phyloP scores from a whole-genome alignment of 495 filamentous ascomycete species.

The Daldinia vernicosa region DNA sequence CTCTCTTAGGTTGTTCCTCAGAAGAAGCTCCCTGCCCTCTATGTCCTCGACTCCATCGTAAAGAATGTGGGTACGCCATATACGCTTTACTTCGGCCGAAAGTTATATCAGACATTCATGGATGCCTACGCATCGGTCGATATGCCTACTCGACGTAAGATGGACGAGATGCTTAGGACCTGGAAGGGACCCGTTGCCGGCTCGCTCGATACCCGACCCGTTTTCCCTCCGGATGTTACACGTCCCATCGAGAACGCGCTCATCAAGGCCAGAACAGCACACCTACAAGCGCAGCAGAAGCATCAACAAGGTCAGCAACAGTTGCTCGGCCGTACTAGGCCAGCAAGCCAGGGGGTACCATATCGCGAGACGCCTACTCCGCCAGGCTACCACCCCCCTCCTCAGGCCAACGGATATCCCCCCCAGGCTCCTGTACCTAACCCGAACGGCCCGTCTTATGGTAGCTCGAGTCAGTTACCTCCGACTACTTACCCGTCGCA shows the following conservation, averaged over 20 bases:
- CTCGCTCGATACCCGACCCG: slow-evolving; percentile 84
- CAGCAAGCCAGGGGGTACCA: slow-evolving; percentile 58
- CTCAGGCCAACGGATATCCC: slow-evolving; percentile 37
- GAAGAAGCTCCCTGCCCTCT: slow-evolving; percentile 92
- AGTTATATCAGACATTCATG: slow-evolving; percentile 95
- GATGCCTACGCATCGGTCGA: slow-evolving; percentile 91
- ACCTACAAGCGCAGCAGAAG: slow-evolving; percentile 74
- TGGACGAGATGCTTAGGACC: slow-evolving; percentile 97
- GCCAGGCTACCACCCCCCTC: slow-evolving; percentile 55
- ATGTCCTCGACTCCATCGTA: slow-evolving; percentile 96
- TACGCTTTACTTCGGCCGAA: slow-evolving; percentile 89
- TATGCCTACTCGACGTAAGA: slow-evolving; percentile 77
- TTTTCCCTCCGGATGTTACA: slow-evolving; percentile 86
- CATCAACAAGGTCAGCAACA: slow-evolving; percentile 71
- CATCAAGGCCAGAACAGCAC: slow-evolving; percentile 83
- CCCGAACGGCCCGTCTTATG: slow-evolving; percentile 36
- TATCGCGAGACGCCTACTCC: slow-evolving; percentile 77
- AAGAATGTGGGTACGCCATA: slow-evolving; percentile 99
- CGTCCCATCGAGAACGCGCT: slow-evolving; percentile 92
- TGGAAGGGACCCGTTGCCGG: slow-evolving; percentile 98
- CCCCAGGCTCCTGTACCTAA: slow-evolving; percentile 29
- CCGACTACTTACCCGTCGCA: slow-evolving; percentile 26
- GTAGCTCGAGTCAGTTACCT: slow-evolving; percentile 27
- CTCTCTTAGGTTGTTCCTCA: slow-evolving; percentile 76
- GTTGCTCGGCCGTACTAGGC: slow-evolving; percentile 65